Conservation (phyloP, 768 basidiomycete species). For the Boletus rubropictus region DNA sequence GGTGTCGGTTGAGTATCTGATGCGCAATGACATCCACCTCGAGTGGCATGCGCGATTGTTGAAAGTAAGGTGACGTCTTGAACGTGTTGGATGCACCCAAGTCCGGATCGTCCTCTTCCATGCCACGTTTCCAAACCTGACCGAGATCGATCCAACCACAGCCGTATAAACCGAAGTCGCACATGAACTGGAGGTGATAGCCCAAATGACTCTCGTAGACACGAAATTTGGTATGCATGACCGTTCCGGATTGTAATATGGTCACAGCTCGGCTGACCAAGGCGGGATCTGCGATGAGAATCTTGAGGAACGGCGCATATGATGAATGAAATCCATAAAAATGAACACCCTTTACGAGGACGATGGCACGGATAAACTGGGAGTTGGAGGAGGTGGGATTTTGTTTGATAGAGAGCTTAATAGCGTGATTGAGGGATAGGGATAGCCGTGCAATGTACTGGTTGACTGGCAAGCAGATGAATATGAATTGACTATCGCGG, state of each 20-base stretch:
- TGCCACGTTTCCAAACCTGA: constrained; percentile 55
- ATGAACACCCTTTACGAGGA: constrained; percentile 88
- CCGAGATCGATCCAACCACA: constrained; percentile 83
- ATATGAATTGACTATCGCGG: constrained; percentile 1
- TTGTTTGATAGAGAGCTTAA: constrained; percentile 74
- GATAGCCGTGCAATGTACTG: constrained; percentile 64
- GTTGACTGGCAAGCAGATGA: constrained; percentile 48
- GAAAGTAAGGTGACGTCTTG: constrained; percentile 51
- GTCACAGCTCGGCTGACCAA: constrained; percentile 64
- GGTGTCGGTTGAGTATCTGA: constrained; percentile 81
- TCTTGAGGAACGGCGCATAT: constrained; percentile 85
- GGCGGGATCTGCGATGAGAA: constrained; percentile 67
- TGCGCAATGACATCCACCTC: constrained; percentile 81
- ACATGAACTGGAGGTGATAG: constrained; percentile 86
- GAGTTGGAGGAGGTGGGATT: constrained; percentile 55
- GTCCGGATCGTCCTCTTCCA: constrained; percentile 24
- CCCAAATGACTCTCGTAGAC: constrained; percentile 89
- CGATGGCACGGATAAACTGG: constrained; percentile 65
- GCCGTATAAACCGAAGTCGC: constrained; percentile 91
- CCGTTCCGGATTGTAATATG: constrained; percentile 73
- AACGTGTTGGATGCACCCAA: constrained; percentile 26
- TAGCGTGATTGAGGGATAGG: constrained; percentile 77
- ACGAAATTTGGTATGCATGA: constrained; percentile 73
- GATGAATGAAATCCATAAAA: constrained; percentile 92
- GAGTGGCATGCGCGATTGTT: constrained; percentile 64